Evolutionary conservation across 768 basidiomycete species (phyloP).

Genomic region (Kwoniella botswanensis): DNA sequence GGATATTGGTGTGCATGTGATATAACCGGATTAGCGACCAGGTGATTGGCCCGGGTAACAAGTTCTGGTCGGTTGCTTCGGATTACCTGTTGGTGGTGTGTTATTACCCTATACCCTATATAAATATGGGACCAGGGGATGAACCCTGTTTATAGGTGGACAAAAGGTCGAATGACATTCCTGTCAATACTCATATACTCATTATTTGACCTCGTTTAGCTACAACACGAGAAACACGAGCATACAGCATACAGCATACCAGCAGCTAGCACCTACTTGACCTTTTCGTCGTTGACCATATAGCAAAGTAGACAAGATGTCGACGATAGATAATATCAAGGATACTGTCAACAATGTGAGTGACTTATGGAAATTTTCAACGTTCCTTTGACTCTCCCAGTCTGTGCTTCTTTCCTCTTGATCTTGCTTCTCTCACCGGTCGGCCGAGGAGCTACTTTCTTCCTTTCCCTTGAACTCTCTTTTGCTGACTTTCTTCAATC

Average conservation of each 20-base stretch:
- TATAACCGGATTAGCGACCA: background rate
- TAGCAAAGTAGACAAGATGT: background rate
- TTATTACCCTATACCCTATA: conserved; percentile 1
- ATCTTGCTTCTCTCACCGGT: background rate
- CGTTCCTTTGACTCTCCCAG: background rate
- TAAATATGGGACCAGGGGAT: background rate
- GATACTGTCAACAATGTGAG: conserved; percentile 11
- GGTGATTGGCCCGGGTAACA: background rate
- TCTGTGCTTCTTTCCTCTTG: background rate
- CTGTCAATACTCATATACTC: background rate
- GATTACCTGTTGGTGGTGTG: background rate
- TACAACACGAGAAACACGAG: background rate
- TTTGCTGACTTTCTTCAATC: background rate
- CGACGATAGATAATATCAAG: conserved; percentile 7
- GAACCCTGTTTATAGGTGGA: background rate
- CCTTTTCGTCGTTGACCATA: too few species aligned
- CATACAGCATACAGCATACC: background rate
- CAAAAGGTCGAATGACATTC: background rate
- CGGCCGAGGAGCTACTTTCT: background rate
- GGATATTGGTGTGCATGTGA: background rate
- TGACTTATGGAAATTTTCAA: too few species aligned
- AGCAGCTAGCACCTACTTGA: background rate
- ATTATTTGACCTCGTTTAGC: background rate
- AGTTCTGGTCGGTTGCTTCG: background rate
- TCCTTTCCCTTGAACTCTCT: background rate